Base-by-base conservation (phyloP, 345 rosid genomes). In the Anacardium occidentale region DNA sequence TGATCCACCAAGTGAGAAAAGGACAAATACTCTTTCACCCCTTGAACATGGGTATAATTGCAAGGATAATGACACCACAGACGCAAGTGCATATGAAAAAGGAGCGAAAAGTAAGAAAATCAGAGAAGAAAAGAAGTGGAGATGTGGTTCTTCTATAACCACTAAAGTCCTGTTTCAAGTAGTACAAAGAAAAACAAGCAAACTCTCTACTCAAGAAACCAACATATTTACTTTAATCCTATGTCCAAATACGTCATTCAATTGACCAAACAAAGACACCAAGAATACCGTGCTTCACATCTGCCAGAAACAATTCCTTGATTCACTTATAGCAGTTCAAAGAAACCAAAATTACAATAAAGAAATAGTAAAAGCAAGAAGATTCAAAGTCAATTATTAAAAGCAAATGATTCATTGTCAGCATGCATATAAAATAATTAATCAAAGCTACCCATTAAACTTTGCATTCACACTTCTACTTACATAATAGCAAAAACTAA, bases 81-180 rank as follows among this genome's bases (percentile, higher is more conserved):
- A 57, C 40, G 60, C 68, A 72, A 79, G 71, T 77, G 75, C 68
- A 74, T 57, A 57, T 34, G 64, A 65, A 73, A 42, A 70, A 26
- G 25, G 34, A 59, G 44, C 0, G 48, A 34, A 47, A 71, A 10
- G 48, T 2, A 34, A 68, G 32, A 69, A 44, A 25, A 42, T 25
- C 32, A 44, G 47, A 52, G 54, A 32, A 48, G 11, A 52, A n/a
- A 62, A 57, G 24, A 20, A 22, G 44, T 61, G 58, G n/a, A n/a
- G 67, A 63, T 48, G 71, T 70, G 52, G 47, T 25, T 42, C 58
- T 62, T 65, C 42, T 29, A 24, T 55, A 69, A 26, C 75, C 73
- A 70, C 71, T 2, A 70, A 64, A 45, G 66, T 51, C n/a, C 51
- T 40, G 7, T 37, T 67, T 53, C 32, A 32, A 14, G 37, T 50